Percentiles rank a stretch among this genome's conserved stretches.
These are phyloP conservation scores for Malus orientalis DNA, from an alignment of 306 rosid species.

Conservation along the genomic window DNA sequence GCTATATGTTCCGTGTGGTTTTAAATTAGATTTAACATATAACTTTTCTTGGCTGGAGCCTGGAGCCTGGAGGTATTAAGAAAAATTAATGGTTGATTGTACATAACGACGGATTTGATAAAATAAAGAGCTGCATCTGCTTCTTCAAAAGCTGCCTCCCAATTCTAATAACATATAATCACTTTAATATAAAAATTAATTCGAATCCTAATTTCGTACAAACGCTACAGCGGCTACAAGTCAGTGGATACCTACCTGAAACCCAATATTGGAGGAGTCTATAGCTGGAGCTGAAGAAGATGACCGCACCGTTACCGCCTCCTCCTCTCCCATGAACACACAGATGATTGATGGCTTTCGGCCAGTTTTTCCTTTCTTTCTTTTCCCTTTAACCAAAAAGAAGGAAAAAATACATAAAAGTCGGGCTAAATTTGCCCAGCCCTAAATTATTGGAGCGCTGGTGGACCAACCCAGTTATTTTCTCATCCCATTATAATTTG, in stretches of 20 bases:
- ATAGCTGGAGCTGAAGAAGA: slow-evolving; percentile 37
- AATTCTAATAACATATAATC: neutral
- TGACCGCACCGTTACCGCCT: neutral
- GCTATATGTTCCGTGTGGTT: neutral
- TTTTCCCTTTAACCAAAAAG: too few relatives aligned
- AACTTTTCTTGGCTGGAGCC: too few relatives aligned
- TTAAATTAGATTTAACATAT: too few relatives aligned
- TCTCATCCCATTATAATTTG: too few relatives aligned
- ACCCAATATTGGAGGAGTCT: slow-evolving; percentile 56
- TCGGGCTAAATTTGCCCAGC: neutral
- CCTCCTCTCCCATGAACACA: neutral
- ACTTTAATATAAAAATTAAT: neutral
- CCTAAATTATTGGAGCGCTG: too few relatives aligned
- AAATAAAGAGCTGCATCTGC: neutral
- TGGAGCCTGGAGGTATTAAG: too few relatives aligned
- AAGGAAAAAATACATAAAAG: neutral
- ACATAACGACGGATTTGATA: too few relatives aligned
- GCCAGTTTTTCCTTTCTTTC: neutral
- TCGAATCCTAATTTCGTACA: neutral
- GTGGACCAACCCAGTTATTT: too few relatives aligned
- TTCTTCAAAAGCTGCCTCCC: slow-evolving; percentile 1
- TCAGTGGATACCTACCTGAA: slow-evolving; percentile 27
- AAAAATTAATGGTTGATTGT: too few relatives aligned
- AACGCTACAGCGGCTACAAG: neutral
- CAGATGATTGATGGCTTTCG: neutral